Evolutionary conservation across 371 early-diverging fungal genomes (phyloP), one percentile per base, ranked within the genome.

Genomic region (Choanephora cucurbitarum): DNA sequence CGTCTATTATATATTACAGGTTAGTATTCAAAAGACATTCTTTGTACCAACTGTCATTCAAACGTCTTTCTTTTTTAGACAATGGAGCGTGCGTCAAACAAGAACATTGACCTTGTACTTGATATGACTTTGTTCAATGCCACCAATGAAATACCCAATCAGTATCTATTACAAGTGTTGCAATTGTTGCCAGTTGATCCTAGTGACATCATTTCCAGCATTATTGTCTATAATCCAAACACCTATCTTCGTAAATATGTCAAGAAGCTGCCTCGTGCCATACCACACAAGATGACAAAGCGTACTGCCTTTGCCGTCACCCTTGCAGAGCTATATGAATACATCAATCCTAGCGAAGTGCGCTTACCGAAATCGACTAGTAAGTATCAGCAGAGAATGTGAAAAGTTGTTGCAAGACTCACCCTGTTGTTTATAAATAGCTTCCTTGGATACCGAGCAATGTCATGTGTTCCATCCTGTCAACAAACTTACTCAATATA

Each of bases 61-160:
- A n/a, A 33, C 15, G 14, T 1, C n/a, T 45, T 50, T 15, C 48
- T 43, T 44, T 34, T 40, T 33, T 62, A 87, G 83, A 59, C 75
- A 5, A 48, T 88, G 55, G 84, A 86, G 57, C 73, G 86, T 11
- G 77, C 75, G 13, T 70, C 78, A 0, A 73, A 67, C 52, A 84
- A 84, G 53, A 75, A 83, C 11, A 90, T 82, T 60, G 95, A 95
- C 50, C 43, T 96, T 15, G 81, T 94, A 5, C 66, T 95, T 37
- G 96, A 96, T 68, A 65, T 87, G 44, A 91, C 94, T 8, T 85
- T 87, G 64, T 93, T 92, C 68, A 83, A 85, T n/a, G 73, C 72
- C 5, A 77, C 84, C 2, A 94, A 94, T 62, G 94, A 95, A 73
- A 84, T 92, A 33, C 89, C 89, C 34, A 67, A 69, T 22, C 88